Evolutionary conservation across 352 stramenopile genomes (phyloP), one percentile per base, ranked within the genome.

Genomic region (Phytophthora pistaciae): DNA sequence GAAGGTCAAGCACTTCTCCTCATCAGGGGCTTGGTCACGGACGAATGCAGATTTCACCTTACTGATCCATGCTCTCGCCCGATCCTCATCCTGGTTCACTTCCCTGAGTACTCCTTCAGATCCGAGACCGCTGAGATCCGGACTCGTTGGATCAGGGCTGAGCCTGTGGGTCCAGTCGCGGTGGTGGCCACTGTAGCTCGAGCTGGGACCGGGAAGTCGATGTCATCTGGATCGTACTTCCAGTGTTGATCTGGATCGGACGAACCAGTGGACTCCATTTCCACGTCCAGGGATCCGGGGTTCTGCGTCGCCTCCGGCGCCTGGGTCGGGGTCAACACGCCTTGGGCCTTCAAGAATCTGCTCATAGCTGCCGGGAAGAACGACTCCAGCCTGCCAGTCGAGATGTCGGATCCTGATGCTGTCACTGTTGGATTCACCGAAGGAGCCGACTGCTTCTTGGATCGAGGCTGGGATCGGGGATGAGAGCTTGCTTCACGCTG

Each of bases 1-100:
- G 40, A 63, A 63, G n/a, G 40, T 54, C 56, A 63, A 8, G 33
- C 56, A 63, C 6, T 54, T 63, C 40, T 63, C 56, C 6, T 9
- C 56, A 27, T 63, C 38, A 5, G 52, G 6, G 11, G 52, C 52
- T 44, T 58, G 52, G 27, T 58, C 52, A 0, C 52, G 16, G 25
- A 58, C 8, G 29, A 58, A 58, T 1, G 52, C 52, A 23, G 52
- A 58, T 13, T 42, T 58, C 33, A 58, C 52, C 14, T 58, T 58
- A 27, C 52, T 44, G 13, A 58, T 13, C 52, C 52, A 46, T 4
- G 52, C 5, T 44, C 52, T n/a, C 5, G 52, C 52, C 13, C 52
- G 52, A 58, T 44, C 52, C 27, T 44, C 52, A 18, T 58, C 52
- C 5, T 58, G 52, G 10, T 44, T 27, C n/a, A n/a, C n/a, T 44